Percentiles rank a stretch among this genome's conserved stretches.
Conservation (phyloP, 139 green algal genomes). For the Picochlorum sp. region DNA sequence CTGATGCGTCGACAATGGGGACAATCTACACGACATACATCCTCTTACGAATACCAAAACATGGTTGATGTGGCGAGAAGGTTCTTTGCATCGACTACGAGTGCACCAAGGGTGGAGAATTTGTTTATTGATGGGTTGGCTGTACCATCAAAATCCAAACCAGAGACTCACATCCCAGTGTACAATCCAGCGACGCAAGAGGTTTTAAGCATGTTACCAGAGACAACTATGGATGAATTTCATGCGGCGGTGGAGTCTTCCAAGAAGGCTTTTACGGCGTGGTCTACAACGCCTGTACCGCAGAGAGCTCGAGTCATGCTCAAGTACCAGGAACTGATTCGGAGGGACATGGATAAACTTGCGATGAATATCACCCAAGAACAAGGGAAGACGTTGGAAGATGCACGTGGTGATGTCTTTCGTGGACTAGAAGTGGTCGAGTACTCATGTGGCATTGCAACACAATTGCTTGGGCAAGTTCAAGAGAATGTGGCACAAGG, state of each 20-base stretch:
- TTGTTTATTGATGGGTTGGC: conserved; percentile 25
- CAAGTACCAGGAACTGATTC: conserved; percentile 77
- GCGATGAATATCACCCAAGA: conserved; percentile 75
- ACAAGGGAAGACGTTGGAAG: conserved; percentile 92
- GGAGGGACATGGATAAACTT: conserved; percentile 80
- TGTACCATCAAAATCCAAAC: conserved; percentile 30
- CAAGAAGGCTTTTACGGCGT: conserved; percentile 72
- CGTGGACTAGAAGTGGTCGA: conserved; percentile 95
- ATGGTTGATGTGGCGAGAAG: no score
- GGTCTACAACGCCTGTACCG: conserved; percentile 67
- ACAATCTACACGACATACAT: no score
- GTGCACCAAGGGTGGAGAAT: no score
- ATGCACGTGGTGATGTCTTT: conserved; percentile 89
- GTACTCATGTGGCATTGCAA: conserved; percentile 65
- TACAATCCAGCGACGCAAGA: conserved; percentile 82
- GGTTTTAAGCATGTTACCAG: conserved; percentile 67
- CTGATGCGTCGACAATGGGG: no score
- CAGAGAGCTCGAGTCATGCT: conserved; percentile 81
- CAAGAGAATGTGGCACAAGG: conserved; percentile 82
- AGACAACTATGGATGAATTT: conserved; percentile 76
- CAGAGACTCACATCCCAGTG: conserved; percentile 44
- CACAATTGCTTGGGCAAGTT: conserved; percentile 67
- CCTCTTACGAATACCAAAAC: no score
- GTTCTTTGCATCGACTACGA: no score
- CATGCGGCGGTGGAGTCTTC: conserved; percentile 70